These are phyloP conservation scores for Salvia rosmarinus DNA, from an alignment of 257 asterid genomes.

Conservation along the genomic window DNA sequence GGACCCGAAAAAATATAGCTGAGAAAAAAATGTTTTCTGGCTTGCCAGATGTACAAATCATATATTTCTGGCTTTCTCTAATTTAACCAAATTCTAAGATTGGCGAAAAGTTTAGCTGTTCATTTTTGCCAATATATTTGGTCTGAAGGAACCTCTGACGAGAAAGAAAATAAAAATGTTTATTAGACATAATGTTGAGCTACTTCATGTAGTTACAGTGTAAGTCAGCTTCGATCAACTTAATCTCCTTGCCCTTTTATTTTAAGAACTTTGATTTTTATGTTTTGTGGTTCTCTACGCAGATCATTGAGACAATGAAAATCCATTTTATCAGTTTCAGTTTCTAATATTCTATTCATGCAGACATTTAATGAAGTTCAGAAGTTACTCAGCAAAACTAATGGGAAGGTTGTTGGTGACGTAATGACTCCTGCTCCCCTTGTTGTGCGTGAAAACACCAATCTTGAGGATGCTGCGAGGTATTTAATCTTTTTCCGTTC, in stretches of 20 bases:
- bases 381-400: slow-evolving; percentile 73
- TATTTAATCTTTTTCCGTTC: slow-evolving; percentile 30
- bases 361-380: slow-evolving; percentile 88
- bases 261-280: background rate
- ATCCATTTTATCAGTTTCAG: background rate
- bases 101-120: background rate
- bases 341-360: slow-evolving; percentile 32
- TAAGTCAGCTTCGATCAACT: background rate
- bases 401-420: slow-evolving; percentile 87
- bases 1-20: too few relatives aligned
- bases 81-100: slow-evolving; percentile 21
- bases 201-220: slow-evolving; percentile 22
- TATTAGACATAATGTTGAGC: slow-evolving; percentile 4
- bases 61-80: slow-evolving; percentile 5
- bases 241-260: background rate
- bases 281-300: background rate
- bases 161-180: background rate
- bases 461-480: slow-evolving; percentile 94
- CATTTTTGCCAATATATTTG: background rate
- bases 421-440: slow-evolving; percentile 84
- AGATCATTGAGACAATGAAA: slow-evolving; percentile 1
- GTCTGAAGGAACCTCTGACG: background rate
- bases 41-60: slow-evolving; percentile 26
- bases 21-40: too few relatives aligned
- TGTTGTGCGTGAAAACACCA: slow-evolving; percentile 70